These are phyloP conservation scores for Aspergillus piperis DNA, from an alignment of 2,329 filamentous ascomycete genomes.

Conservation along the genomic window DNA sequence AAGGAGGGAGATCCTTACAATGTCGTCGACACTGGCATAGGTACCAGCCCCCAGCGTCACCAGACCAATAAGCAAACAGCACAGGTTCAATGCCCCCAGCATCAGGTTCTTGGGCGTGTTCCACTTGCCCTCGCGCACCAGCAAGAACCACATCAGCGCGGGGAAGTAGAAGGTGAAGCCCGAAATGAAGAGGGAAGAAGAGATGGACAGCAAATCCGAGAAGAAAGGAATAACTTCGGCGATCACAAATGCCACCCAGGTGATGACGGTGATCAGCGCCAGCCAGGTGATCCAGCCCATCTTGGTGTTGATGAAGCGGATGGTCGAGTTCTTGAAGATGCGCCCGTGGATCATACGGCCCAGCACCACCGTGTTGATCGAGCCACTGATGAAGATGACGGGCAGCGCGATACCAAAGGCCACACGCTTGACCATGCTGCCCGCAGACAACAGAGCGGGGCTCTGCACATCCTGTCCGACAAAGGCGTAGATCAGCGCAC, in stretches of 20 bases:
- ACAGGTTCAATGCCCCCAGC: conserved; percentile 63
- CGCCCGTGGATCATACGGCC: conserved; percentile 38
- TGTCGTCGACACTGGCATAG: conserved; percentile 59
- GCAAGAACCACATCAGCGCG: conserved; percentile 45
- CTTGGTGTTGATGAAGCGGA: conserved; percentile 39
- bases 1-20: conserved; percentile 29
- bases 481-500: conserved; percentile 35
- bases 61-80: conserved; percentile 70
- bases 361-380: conserved; percentile 39
- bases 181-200: conserved; percentile 72
- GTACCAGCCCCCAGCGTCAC: conserved; percentile 77
- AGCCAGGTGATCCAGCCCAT: conserved; percentile 40
- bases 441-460: conserved; percentile 35
- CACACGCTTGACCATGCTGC: conserved; percentile 28
- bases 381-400: conserved; percentile 41
- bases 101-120: conserved; percentile 49
- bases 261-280: conserved; percentile 51
- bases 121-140: conserved; percentile 32
- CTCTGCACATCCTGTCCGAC: conserved; percentile 35
- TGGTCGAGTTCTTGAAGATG: conserved; percentile 36
- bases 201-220: conserved; percentile 58
- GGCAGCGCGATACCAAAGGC: conserved; percentile 39
- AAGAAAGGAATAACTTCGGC: conserved; percentile 87
- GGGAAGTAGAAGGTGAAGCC: conserved; percentile 80
- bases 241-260: conserved; percentile 80